phyloP scores from a whole-genome alignment of 139 green algal genomes.

The Chlamydomonas urium region DNA sequence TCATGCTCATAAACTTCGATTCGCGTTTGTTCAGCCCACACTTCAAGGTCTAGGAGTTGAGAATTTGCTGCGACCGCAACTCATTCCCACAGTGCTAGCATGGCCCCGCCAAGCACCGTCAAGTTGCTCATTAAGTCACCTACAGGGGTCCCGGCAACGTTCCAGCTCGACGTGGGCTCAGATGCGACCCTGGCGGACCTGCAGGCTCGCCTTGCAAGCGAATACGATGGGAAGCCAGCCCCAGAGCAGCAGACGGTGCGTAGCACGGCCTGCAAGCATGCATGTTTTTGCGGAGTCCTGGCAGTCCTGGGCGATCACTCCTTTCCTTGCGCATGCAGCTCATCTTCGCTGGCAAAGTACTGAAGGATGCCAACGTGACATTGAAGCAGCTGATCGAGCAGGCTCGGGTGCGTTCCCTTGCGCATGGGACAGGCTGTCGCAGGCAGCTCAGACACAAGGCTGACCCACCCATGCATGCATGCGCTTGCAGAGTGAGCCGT shows the following conservation, averaged over 20 bases:
- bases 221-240: slow-evolving; percentile 5
- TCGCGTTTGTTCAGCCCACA: too few species aligned
- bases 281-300: neutral
- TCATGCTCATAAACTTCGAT: too few species aligned
- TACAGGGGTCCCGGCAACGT: too few species aligned
- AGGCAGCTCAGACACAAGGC: too few species aligned
- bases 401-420: slow-evolving; percentile 1
- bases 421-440: too few species aligned
- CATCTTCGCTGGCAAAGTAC: slow-evolving; percentile 17
- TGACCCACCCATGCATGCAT: slow-evolving; percentile 2
- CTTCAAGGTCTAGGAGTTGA: too few species aligned
- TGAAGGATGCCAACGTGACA: slow-evolving; percentile 2
- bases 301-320: neutral
- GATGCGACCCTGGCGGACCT: neutral
- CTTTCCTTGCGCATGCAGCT: neutral
- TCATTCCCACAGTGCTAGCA: too few species aligned
- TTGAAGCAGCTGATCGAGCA: slow-evolving; percentile 2
- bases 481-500: slow-evolving; percentile 7
- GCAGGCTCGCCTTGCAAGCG: neutral
- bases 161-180: neutral
- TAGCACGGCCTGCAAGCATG: neutral
- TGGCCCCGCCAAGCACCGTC: too few species aligned
- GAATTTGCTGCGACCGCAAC: too few species aligned
- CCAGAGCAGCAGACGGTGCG: slow-evolving; percentile 9
- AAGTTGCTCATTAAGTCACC: too few species aligned